Evolutionary conservation across 1,139 yeast species (phyloP).

Genomic region (Hemisphaericaspora subhashii): DNA sequence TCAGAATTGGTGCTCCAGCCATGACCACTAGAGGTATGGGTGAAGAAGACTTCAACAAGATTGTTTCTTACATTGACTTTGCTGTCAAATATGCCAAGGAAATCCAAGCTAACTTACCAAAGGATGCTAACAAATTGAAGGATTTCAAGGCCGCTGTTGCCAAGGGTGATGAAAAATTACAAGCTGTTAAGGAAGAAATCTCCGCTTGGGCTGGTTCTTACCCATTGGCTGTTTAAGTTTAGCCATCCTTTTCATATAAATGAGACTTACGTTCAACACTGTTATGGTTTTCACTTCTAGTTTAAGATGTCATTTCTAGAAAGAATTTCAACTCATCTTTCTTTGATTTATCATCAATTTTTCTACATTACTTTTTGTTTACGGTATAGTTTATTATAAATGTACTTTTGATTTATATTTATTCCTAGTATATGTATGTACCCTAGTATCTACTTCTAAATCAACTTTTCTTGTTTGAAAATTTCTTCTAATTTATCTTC

Average conservation of each 20-base stretch:
- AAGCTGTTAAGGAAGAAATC: constrained; percentile 72
- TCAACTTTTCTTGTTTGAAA: constrained; percentile 43
- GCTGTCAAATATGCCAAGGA: constrained; percentile 79
- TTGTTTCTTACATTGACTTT: constrained; percentile 77
- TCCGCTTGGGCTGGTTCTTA: constrained; percentile 88
- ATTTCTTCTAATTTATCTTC: constrained; percentile 41
- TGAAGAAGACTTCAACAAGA: constrained; percentile 71
- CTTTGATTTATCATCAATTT: background rate
- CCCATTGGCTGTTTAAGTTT: constrained; percentile 75
- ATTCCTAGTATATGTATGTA: background rate
- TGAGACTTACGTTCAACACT: constrained; percentile 10
- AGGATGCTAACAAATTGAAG: constrained; percentile 88
- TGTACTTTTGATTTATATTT: background rate
- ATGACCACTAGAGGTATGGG: constrained; percentile 97
- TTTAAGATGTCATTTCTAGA: too few relatives aligned
- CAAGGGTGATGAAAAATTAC: constrained; percentile 64
- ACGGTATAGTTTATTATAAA: too few relatives aligned
- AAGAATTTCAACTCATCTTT: background rate
- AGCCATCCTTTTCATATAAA: background rate
- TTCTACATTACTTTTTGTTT: background rate
- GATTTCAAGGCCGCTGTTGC: constrained; percentile 84
- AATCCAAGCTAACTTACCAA: constrained; percentile 73
- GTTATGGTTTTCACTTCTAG: constrained; percentile 9
- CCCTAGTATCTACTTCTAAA: constrained; percentile 3
- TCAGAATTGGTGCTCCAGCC: constrained; percentile 97